Evolutionary conservation across 345 rosid species (phyloP).

Genomic region (Corymbia maculata): DNA sequence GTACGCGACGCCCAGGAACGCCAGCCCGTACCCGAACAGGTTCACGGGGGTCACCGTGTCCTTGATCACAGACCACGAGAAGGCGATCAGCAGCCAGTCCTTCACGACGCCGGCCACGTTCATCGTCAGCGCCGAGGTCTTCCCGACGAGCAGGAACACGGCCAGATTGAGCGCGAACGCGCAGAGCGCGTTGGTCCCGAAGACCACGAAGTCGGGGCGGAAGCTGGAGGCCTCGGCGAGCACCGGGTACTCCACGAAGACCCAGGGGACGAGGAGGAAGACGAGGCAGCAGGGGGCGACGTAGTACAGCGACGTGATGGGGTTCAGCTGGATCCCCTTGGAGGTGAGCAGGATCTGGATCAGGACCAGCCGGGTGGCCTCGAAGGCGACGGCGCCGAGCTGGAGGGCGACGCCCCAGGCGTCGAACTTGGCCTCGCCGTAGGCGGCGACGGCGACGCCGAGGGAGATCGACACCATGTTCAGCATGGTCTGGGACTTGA

Average conservation of each 20-base stretch:
- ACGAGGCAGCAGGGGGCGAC: conserved; percentile 88
- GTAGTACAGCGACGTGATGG: conserved; percentile 73
- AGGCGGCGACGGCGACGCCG: conserved; percentile 82
- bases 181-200: conserved; percentile 78
- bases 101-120: conserved; percentile 99
- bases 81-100: conserved; percentile 95
- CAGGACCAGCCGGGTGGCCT: conserved; percentile 87
- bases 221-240: conserved; percentile 71
- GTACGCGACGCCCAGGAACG: conserved; percentile 85
- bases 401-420: conserved; percentile 84
- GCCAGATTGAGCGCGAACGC: conserved; percentile 92
- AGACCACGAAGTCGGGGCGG: conserved; percentile 71
- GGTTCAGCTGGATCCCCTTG: conserved; percentile 71
- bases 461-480: conserved; percentile 89
- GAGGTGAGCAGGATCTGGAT: conserved; percentile 91
- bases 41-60: conserved; percentile 90
- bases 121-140: conserved; percentile 96
- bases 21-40: conserved; percentile 81
- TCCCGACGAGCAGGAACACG: conserved; percentile 89
- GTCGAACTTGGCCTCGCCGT: conserved; percentile 88
- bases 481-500: conserved; percentile 67
- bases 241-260: conserved; percentile 63
- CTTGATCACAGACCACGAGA: conserved; percentile 96
- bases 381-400: conserved; percentile 86
- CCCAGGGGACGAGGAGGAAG: conserved; percentile 81